Evolutionary conservation across 192 early-diverging fungal genomes (phyloP).

Genomic region (Umbelopsis vinacea): DNA sequence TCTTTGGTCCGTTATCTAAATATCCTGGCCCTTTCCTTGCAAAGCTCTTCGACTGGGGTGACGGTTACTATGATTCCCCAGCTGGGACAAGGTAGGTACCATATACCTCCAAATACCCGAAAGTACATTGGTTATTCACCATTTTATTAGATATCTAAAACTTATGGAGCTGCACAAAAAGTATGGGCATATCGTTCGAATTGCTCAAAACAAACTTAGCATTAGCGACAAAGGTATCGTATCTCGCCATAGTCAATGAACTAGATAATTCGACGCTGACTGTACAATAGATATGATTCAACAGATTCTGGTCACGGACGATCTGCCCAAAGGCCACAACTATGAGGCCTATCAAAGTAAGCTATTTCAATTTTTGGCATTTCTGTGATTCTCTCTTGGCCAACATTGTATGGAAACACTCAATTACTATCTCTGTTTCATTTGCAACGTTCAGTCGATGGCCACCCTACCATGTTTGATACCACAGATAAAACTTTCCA

Average conservation of each 20-base stretch:
- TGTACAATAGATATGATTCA: conserved; percentile 35
- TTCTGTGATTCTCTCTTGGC: no score
- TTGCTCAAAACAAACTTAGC: conserved; percentile 39
- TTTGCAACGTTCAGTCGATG: neutral
- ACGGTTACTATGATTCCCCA: conserved; percentile 7
- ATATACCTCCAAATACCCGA: no score
- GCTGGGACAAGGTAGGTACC: conserved; percentile 20
- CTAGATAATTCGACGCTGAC: no score
- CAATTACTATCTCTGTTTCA: neutral
- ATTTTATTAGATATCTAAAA: conserved; percentile 12
- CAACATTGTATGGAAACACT: no score
- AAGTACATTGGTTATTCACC: neutral
- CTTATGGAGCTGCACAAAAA: conserved; percentile 31
- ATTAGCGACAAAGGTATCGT: conserved; percentile 38
- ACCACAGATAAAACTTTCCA: conserved; percentile 42
- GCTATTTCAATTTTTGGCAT: no score
- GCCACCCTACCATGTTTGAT: conserved; percentile 34
- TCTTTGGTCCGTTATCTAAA: conserved; percentile 27
- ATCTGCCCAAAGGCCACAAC: conserved; percentile 20
- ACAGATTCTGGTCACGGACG: conserved; percentile 32
- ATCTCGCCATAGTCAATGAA: neutral
- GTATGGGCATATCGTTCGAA: conserved; percentile 47
- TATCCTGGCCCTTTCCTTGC: conserved; percentile 32
- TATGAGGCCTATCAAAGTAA: conserved; percentile 21
- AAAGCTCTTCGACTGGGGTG: conserved; percentile 18